Conservation (phyloP, 306 rosid species). For the Malus fusca region DNA sequence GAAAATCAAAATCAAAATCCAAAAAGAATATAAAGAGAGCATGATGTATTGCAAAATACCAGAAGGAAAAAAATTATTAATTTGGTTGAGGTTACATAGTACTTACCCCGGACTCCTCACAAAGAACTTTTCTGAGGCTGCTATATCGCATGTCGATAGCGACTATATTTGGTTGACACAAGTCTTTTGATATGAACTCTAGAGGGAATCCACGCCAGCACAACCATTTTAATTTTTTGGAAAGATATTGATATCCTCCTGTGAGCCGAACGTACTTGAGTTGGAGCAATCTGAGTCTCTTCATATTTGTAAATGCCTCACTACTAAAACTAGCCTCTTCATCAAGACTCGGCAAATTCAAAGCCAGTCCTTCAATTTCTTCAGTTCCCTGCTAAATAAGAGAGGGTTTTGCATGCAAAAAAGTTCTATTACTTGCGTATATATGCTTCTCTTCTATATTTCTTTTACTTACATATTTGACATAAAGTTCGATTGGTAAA, state of each 20-base stretch:
- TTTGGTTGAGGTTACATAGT: background rate
- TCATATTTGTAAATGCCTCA: constrained; percentile 29
- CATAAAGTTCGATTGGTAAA: background rate
- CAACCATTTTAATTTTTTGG: constrained; percentile 13
- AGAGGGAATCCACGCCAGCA: constrained; percentile 4
- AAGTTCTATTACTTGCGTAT: background rate
- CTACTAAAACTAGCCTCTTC: background rate
- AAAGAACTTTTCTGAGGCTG: constrained; percentile 17
- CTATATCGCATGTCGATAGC: constrained; percentile 29
- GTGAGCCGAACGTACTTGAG: constrained; percentile 10
- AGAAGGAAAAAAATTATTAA: too few relatives aligned
- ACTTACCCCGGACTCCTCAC: constrained; percentile 33
- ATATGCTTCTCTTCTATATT: background rate
- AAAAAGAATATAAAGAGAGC: background rate
- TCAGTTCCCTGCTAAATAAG: constrained; percentile 3
- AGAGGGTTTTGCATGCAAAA: background rate
- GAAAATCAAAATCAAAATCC: background rate
- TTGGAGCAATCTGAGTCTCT: constrained; percentile 31
- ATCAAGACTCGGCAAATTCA: background rate
- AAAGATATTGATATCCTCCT: constrained; percentile 22
- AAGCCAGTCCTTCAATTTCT: constrained; percentile 9
- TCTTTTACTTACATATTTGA: background rate
- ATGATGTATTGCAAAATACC: background rate
- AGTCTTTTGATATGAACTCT: background rate
- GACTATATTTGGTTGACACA: constrained; percentile 19